These are phyloP conservation scores for Apiospora aurea DNA, from an alignment of 2,329 filamentous ascomycete species.

Conservation along the genomic window DNA sequence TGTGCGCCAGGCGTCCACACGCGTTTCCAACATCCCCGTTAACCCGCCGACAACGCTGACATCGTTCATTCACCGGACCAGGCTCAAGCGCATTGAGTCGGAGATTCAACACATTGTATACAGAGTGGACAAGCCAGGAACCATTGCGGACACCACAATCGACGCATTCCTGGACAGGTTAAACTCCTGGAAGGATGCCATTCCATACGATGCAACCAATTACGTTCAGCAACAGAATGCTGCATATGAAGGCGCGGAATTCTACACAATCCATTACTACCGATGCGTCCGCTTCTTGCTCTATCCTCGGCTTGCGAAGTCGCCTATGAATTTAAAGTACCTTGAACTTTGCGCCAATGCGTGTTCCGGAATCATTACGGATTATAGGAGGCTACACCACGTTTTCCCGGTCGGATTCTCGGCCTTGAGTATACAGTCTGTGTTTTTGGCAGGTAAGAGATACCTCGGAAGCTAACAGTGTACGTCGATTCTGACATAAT, in stretches of 20 bases:
- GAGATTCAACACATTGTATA: constrained; percentile 42
- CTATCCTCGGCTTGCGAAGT: constrained; percentile 39
- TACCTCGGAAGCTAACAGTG: neutral
- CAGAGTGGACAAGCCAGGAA: constrained; percentile 36
- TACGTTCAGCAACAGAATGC: constrained; percentile 38
- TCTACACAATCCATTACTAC: constrained; percentile 42
- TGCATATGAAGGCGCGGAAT: constrained; percentile 38
- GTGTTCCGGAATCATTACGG: constrained; percentile 38
- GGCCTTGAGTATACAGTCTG: constrained; percentile 41
- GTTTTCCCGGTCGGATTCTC: constrained; percentile 42
- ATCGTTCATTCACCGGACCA: constrained; percentile 40
- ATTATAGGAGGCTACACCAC: constrained; percentile 40
- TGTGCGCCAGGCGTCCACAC: constrained; percentile 35
- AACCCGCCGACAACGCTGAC: constrained; percentile 38
- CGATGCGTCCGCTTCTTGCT: constrained; percentile 39
- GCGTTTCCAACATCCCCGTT: constrained; percentile 33
- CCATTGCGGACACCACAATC: constrained; percentile 36
- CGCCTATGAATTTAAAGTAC: constrained; percentile 39
- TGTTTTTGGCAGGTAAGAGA: constrained; percentile 39
- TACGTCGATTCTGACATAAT: constrained; percentile 24
- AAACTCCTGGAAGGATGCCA: constrained; percentile 37
- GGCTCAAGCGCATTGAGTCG: constrained; percentile 41
- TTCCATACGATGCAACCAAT: constrained; percentile 37
- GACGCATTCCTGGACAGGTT: constrained; percentile 37
- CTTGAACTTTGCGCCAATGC: constrained; percentile 38